Conservation (phyloP, 78 protist genomes). For the Paulinella micropora region DNA sequence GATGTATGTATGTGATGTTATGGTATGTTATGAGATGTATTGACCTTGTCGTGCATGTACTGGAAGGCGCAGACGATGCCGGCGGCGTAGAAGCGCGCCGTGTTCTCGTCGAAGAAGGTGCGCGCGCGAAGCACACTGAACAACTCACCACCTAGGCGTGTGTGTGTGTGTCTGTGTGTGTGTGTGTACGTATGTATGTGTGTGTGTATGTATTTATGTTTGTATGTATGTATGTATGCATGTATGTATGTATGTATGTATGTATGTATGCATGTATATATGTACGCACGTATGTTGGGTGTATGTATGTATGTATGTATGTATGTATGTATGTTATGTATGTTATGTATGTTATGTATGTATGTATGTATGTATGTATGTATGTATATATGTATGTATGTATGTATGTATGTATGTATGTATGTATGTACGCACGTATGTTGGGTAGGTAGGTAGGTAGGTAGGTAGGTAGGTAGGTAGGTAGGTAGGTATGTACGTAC, state of each 20-base stretch:
- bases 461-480: too few relatives aligned
- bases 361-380: background rate
- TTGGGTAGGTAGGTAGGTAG: too few relatives aligned
- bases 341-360: too few relatives aligned
- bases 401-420: background rate
- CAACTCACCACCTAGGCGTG: slow-evolving; percentile 4
- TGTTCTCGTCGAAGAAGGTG: background rate
- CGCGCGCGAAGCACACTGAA: background rate
- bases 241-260: background rate
- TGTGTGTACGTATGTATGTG: background rate
- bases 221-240: background rate
- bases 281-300: background rate
- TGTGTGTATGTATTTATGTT: background rate
- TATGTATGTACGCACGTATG: background rate
- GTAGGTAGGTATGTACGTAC: too few relatives aligned
- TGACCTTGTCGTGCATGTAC: slow-evolving; percentile 52
- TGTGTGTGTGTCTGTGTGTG: background rate
- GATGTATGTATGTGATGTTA: too few relatives aligned
- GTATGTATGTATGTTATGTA: background rate
- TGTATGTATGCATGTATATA: background rate
- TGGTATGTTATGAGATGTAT: too few relatives aligned
- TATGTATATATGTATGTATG: background rate
- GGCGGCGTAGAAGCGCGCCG: slow-evolving; percentile 61
- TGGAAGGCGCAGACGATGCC: slow-evolving; percentile 56
- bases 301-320: background rate